A percentile compares a stretch with the other conserved stretches of the same genome.
Conservation (phyloP, 331 rosid species). For the Malus hybrid region DNA sequence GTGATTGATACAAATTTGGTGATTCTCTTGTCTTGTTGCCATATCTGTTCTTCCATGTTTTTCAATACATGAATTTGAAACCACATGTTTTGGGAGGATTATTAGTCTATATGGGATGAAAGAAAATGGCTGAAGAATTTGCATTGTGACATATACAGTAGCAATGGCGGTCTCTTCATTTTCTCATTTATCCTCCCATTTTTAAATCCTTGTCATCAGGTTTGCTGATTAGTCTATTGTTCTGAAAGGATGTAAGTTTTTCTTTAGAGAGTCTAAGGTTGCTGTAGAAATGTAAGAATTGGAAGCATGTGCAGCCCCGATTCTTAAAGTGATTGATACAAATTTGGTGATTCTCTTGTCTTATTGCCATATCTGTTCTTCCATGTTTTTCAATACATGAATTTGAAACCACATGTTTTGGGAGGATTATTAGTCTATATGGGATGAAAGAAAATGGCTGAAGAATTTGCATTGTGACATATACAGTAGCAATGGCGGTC, state of each 20-base stretch:
- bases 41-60: neutral
- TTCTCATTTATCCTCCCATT: constrained; percentile 1
- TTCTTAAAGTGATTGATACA: neutral
- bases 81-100: neutral
- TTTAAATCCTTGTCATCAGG: neutral
- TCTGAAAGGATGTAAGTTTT: neutral
- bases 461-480: neutral
- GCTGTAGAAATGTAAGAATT: neutral
- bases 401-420: neutral
- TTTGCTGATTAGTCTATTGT: neutral
- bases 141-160: neutral
- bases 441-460: neutral
- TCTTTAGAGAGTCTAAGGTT: neutral
- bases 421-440: neutral
- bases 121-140: neutral
- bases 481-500: neutral
- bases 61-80: neutral
- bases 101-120: neutral
- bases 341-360: neutral
- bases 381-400: neutral
- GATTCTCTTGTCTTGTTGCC: neutral
- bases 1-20: too few species aligned
- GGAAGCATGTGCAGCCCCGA: neutral
- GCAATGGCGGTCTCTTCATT: neutral
- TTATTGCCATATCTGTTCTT: neutral